Base-by-base conservation (phyloP, 192 early-diverging fungal genomes). In the Physocladia obscura region DNA sequence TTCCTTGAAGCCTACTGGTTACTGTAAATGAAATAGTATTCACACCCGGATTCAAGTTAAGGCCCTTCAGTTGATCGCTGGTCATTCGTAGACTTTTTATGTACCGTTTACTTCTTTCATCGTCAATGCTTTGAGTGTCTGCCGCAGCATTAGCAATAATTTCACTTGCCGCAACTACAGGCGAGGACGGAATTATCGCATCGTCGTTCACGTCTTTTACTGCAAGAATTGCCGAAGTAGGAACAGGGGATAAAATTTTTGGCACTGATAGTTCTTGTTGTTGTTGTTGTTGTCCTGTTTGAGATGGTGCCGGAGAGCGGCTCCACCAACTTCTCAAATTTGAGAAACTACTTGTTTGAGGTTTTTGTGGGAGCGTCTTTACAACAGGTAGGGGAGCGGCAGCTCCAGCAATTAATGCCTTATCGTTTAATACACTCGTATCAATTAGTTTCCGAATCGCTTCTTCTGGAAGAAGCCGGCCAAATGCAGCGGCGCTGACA, bases 21-120 rank as follows among this genome's bases (percentile, higher is more conserved):
- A 98, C 94, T 0, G 91, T 86, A 69, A 99, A 99, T 36, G 88
- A 86, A 57, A 99, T 87, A 21, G 89, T 89, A 76, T 99, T 99
- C 52, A 89, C 84, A 2, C 97, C 97, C 34, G 88, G 88, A 37
- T 91, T 84, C 49, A 99, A 78, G 31, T 87, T 84, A 39, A 99
- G 78, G 8, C 77, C 75, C 71, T 89, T 85, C 40, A 99, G 78
- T 73, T 99, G 97, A 32, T 93, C 94, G 2, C 93, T 95, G 0
- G 93, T 95, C 61, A 99, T 78, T 17, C 95, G 85, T 39, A 99
- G 77, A 0, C 92, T 89, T 78, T 99, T 99, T 24, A 68, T 40
- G 38, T 68, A 68, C n/a, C 65, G 50, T 4, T 26, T 44, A 15
- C 30, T 26, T 5, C 17, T 26, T 32, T 17, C n/a, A n/a, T n/a